Base-by-base conservation (phyloP, 2,329 filamentous ascomycete genomes). In the Alternaria triticimaculans region DNA sequence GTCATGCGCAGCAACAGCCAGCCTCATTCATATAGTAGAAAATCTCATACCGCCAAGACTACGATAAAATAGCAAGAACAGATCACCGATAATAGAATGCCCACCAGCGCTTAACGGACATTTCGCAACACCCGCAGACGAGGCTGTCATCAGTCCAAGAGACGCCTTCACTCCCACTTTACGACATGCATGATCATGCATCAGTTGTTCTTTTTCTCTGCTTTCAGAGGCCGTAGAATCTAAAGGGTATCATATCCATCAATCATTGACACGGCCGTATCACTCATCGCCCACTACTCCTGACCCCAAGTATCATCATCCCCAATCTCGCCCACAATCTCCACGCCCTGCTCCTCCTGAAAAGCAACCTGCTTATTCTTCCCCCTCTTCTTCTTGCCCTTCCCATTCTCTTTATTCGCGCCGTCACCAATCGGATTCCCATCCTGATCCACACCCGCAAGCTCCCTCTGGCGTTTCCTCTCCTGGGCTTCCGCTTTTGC, bases 401-500 rank as follows among this genome's bases (percentile, higher is more conserved):
- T 70, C 26, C 62, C 62, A 28, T 73, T 71, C 43, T 73, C 72
- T 45, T 72, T 71, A 25, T 72, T 68, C 2, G 65, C 65, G 10
- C 66, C 67, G 11, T 63, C 68, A 25, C 55, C 60, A 43, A 63
- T n/a, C 5, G 65, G 66, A 45, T 70, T 70, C 37, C 72, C 73
- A 44, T 76, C 69, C 28, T 64, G 68, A 30, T 68, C 65, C 2
- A 73, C 55, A 0, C 76, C 73, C 4, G 75, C 73, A 5, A 75
- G 61, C 26, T 77, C 75, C 14, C 57, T 60, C 51, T 76, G 78
- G 26, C 76, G 73, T 64, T 80, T 79, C 58, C 79, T 70, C 68
- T 82, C 80, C 46, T 73, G 74, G 10, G 70, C 67, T 21, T 79
- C 70, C 8, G 74, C 76, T 18, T 68, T 66, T 3, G 80, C 81